phyloP scores from a whole-genome alignment of 805 yeast species.

The Wickerhamiella lipophila region DNA sequence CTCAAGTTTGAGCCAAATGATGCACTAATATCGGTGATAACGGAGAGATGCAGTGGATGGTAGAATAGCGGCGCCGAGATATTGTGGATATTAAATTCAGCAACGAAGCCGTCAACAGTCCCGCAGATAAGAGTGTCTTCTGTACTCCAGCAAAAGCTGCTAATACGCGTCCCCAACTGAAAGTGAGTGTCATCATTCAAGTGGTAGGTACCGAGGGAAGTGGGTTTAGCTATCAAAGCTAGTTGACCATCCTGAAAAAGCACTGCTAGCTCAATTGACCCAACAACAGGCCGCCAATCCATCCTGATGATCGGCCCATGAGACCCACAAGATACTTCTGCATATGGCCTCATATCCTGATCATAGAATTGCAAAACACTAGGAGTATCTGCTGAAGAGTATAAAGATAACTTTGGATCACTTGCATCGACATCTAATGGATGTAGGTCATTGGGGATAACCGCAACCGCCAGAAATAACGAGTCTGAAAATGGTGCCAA shows the following conservation, averaged over 20 bases:
- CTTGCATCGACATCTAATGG: slow-evolving; percentile 26
- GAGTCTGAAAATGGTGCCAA: slow-evolving; percentile 11
- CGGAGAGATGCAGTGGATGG: slow-evolving; percentile 31
- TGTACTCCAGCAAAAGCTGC: slow-evolving; percentile 38
- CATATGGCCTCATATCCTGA: slow-evolving; percentile 20
- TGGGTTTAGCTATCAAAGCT: slow-evolving; percentile 35
- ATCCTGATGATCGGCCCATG: slow-evolving; percentile 24
- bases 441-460: slow-evolving; percentile 25
- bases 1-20: slow-evolving; percentile 28
- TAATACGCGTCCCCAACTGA: slow-evolving; percentile 28
- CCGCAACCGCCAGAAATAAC: slow-evolving; percentile 13
- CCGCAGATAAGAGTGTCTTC: slow-evolving; percentile 38
- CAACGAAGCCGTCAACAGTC: slow-evolving; percentile 43
- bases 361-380: slow-evolving; percentile 17
- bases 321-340: slow-evolving; percentile 6
- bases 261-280: slow-evolving; percentile 38
- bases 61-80: slow-evolving; percentile 29
- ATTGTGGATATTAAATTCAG: slow-evolving; percentile 38
- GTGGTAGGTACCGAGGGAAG: background rate
- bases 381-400: slow-evolving; percentile 9
- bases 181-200: slow-evolving; percentile 1
- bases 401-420: slow-evolving; percentile 10
- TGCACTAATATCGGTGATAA: slow-evolving; percentile 28
- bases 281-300: slow-evolving; percentile 25
- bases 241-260: slow-evolving; percentile 46